Evolutionary conservation across 805 yeast genomes (phyloP), one percentile per base, ranked within the genome.

Genomic region (Starmerella bombi): DNA sequence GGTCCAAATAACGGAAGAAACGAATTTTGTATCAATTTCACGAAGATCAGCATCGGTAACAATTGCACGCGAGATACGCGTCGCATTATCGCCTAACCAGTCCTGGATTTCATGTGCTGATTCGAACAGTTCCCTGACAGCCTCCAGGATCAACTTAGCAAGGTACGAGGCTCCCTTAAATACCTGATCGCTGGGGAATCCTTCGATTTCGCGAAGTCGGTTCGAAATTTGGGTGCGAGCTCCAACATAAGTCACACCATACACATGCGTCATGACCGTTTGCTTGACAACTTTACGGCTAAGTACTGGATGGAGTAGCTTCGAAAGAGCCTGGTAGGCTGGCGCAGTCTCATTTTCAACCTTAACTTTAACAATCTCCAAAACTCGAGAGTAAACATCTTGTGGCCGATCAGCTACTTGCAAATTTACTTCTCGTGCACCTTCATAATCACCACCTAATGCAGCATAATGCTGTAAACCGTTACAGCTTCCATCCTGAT

Each of bases 211-310:
- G 23, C 70, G 71, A 41, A 88, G 63, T 56, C 86, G 86, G 54
- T 77, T 80, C 42, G 75, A 72, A 54, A 88, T 84, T 62, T 88
- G 98, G 3, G 77, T 78, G 15, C 83, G 74, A 0, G 97, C 98
- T 15, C 98, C 98, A 46, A 83, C 72, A 56, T 72, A 84, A 0
- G 98, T 88, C 10, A 88, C 98, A 53, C 98, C 98, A 57, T 88
- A 88, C 28, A 88, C 98, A 54, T 85, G 86, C 0, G 98, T 88
- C 98, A 88, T 88, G 20, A 88, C 97, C 0, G 98, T 84, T 59
- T 88, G 98, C 57, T 88, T 88, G 28, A 91, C 94, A 34, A 91
- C 78, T 57, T 88, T 88, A 52, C 98, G 72, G 16, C 77, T 71
- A 42, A 88, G 72, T 44, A 75, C 70, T 38, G 77, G 80, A 42